phyloP scores from a whole-genome alignment of 2,329 filamentous ascomycete species.

The Diplodia corticola region DNA sequence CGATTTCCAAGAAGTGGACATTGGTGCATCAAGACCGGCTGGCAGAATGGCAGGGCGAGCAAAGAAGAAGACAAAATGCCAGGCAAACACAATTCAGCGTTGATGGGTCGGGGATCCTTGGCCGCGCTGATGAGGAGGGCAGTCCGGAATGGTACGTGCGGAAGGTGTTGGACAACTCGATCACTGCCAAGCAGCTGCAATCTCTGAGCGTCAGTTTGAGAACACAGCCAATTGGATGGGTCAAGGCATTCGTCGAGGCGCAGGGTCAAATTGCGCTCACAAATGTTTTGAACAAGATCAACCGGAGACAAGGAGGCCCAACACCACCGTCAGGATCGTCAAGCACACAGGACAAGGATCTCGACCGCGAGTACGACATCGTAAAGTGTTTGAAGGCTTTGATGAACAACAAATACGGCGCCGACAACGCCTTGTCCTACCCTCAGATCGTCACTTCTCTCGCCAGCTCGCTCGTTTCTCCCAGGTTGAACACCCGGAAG shows the following conservation, averaged over 20 bases:
- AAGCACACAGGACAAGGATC: slow-evolving; percentile 68
- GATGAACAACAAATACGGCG: slow-evolving; percentile 99
- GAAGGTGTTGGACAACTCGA: slow-evolving; percentile 92
- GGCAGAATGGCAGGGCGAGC: slow-evolving; percentile 90
- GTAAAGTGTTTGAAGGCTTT: slow-evolving; percentile 95
- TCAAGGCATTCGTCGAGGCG: slow-evolving; percentile 92
- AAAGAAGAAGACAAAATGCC: slow-evolving; percentile 78
- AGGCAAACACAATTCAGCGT: slow-evolving; percentile 64
- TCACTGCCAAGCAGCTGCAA: slow-evolving; percentile 86
- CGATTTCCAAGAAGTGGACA: slow-evolving; percentile 95
- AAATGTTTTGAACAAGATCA: slow-evolving; percentile 90
- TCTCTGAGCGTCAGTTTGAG: slow-evolving; percentile 92
- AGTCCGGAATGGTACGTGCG: slow-evolving; percentile 98
- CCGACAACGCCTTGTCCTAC: slow-evolving; percentile 89
- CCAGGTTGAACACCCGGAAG: slow-evolving; percentile 86
- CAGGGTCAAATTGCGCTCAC: slow-evolving; percentile 96
- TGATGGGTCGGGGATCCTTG: slow-evolving; percentile 66
- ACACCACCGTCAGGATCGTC: slow-evolving; percentile 56
- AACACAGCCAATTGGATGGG: slow-evolving; percentile 96
- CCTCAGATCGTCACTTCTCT: slow-evolving; percentile 88
- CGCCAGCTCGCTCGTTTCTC: slow-evolving; percentile 81
- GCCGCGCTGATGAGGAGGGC: slow-evolving; percentile 87
- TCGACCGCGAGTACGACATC: slow-evolving; percentile 94
- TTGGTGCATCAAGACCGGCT: slow-evolving; percentile 92
- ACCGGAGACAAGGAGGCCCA: slow-evolving; percentile 78